Conservation (phyloP, 2,329 filamentous ascomycete species). For the Ascochyta fabae region DNA sequence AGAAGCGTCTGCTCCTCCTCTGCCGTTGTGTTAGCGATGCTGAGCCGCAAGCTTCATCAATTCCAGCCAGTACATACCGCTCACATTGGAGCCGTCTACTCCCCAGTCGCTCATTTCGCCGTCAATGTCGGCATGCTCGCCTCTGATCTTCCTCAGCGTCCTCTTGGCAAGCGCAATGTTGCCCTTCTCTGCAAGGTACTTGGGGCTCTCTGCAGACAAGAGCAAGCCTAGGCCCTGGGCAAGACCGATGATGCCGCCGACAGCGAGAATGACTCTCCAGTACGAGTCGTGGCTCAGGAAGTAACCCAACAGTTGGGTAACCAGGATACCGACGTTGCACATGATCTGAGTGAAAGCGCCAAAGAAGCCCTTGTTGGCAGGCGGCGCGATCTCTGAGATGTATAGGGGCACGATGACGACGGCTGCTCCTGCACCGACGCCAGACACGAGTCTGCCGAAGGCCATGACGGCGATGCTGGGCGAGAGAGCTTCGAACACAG, state of each 20-base stretch:
- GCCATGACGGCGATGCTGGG: conserved; percentile 70
- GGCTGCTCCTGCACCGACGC: conserved; percentile 83
- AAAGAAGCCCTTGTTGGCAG: conserved; percentile 75
- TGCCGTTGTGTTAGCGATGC: conserved; percentile 26
- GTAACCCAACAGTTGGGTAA: conserved; percentile 82
- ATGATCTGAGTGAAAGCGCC: conserved; percentile 86
- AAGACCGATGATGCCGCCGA: conserved; percentile 72
- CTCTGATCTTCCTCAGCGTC: conserved; percentile 77
- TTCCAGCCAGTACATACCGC: conserved; percentile 27
- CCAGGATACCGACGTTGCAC: conserved; percentile 88
- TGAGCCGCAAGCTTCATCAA: not conserved
- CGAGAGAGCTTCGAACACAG: conserved; percentile 75
- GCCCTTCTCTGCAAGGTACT: conserved; percentile 78
- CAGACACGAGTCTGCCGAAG: conserved; percentile 78
- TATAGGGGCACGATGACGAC: conserved; percentile 95
- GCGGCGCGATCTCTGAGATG: conserved; percentile 87
- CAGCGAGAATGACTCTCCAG: conserved; percentile 84
- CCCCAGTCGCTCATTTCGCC: conserved; percentile 69
- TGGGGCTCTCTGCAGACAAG: conserved; percentile 80
- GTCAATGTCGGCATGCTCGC: conserved; percentile 70
- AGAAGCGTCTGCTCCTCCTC: conserved; percentile 77
- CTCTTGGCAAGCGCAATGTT: conserved; percentile 66
- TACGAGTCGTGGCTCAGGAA: conserved; percentile 80
- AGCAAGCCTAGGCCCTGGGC: conserved; percentile 74
- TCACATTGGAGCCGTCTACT: conserved; percentile 35